These are phyloP conservation scores for Plasmodium gonderi DNA, from an alignment of 169 alveolate genomes.

Conservation along the genomic window DNA sequence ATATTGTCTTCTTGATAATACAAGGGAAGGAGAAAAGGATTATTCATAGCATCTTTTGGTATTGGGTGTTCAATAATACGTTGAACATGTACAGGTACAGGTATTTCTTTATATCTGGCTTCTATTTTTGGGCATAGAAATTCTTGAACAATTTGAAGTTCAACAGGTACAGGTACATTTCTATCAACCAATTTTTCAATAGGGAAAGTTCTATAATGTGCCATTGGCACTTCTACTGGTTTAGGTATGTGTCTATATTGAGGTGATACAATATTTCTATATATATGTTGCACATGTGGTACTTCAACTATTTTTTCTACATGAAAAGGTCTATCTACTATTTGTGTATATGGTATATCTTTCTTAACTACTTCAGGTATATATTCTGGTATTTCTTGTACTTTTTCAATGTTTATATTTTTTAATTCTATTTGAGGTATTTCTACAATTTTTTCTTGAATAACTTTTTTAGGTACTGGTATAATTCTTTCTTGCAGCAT, in stretches of 20 bases:
- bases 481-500: conserved; percentile 92
- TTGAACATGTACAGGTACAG: conserved; percentile 93
- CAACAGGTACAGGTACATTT: conserved; percentile 94
- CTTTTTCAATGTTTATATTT: conserved; percentile 79
- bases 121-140: conserved; percentile 91
- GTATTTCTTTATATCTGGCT: conserved; percentile 90
- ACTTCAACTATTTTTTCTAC: conserved; percentile 93
- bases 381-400: conserved; percentile 63
- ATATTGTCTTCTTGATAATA: conserved; percentile 60
- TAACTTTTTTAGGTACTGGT: conserved; percentile 90
- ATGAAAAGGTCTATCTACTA: conserved; percentile 85
- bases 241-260: conserved; percentile 94
- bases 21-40: conserved; percentile 39
- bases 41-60: conserved; percentile 86
- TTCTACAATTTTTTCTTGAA: conserved; percentile 91
- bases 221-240: conserved; percentile 94
- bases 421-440: conserved; percentile 91
- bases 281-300: conserved; percentile 92
- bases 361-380: conserved; percentile 84
- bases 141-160: conserved; percentile 92
- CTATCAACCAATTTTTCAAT: conserved; percentile 91
- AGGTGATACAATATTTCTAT: conserved; percentile 89
- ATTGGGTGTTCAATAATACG: conserved; percentile 92
- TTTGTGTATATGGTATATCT: conserved; percentile 82
- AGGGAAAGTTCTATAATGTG: conserved; percentile 92